phyloP scores from a whole-genome alignment of 73 alveolate genomes.

The Paramecium primaurelia region DNA sequence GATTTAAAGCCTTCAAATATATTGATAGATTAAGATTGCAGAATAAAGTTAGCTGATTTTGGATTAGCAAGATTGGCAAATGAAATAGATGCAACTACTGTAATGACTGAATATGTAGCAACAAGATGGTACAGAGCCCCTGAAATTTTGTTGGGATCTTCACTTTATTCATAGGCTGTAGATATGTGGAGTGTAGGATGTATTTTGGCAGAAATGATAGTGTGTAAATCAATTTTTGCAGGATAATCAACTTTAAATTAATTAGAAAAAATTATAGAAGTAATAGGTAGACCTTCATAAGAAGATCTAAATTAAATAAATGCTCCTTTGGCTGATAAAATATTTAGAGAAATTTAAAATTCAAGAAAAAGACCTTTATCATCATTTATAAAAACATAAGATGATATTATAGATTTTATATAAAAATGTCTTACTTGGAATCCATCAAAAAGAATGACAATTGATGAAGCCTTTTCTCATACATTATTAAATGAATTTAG shows the following conservation, averaged over 20 bases:
- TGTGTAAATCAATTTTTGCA: constrained; percentile 86
- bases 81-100: constrained; percentile 59
- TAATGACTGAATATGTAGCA: constrained; percentile 81
- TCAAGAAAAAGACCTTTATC: constrained; percentile 55
- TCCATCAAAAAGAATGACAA: constrained; percentile 85
- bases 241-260: constrained; percentile 81
- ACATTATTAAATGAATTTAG: constrained; percentile 62
- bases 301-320: constrained; percentile 65
- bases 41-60: constrained; percentile 91
- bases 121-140: constrained; percentile 94
- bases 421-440: constrained; percentile 76
- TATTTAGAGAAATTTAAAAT: constrained; percentile 2
- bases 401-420: constrained; percentile 71
- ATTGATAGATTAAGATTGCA: constrained; percentile 87
- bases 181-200: constrained; percentile 96
- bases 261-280: constrained; percentile 79
- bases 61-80: constrained; percentile 85
- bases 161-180: constrained; percentile 60
- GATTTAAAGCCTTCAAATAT: constrained; percentile 92
- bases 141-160: constrained; percentile 70
- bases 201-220: constrained; percentile 85
- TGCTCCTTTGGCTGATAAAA: constrained; percentile 35
- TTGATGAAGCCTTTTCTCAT: constrained; percentile 89
- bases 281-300: constrained; percentile 87
- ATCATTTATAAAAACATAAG: constrained; percentile 63